Conservation (phyloP, 176 grass and related monocot species). For the Oryza meyeriana region DNA sequence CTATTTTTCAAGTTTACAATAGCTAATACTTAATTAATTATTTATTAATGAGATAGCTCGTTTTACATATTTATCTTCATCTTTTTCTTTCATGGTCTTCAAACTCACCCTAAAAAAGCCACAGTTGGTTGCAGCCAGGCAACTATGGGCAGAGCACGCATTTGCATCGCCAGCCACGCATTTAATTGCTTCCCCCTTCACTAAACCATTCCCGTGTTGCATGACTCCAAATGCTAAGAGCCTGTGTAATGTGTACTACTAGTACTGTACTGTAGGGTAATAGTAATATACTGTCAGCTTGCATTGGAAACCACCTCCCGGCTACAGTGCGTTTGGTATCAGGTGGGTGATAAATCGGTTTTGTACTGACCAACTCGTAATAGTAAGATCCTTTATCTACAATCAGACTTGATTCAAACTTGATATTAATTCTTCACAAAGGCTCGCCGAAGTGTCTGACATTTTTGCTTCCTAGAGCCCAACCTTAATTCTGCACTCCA, state of each 20-base stretch:
- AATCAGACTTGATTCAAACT: background rate
- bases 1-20: no score
- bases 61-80: no score
- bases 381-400: background rate
- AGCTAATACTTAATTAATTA: no score
- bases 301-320: background rate
- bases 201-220: conserved; percentile 12
- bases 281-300: background rate
- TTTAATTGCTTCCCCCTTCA: background rate
- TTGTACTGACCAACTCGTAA: background rate
- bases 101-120: no score
- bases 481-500: no score
- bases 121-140: background rate
- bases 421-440: background rate
- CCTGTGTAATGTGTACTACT: background rate
- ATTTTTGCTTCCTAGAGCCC: no score
- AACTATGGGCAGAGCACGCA: background rate
- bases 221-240: conserved; percentile 28
- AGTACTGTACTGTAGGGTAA: background rate
- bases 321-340: background rate
- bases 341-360: background rate
- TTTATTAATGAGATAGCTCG: no score
- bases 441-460: background rate
- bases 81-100: no score
- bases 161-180: background rate